Conservation (phyloP, 2,329 filamentous ascomycete species). For the Fusarium ramigenum region DNA sequence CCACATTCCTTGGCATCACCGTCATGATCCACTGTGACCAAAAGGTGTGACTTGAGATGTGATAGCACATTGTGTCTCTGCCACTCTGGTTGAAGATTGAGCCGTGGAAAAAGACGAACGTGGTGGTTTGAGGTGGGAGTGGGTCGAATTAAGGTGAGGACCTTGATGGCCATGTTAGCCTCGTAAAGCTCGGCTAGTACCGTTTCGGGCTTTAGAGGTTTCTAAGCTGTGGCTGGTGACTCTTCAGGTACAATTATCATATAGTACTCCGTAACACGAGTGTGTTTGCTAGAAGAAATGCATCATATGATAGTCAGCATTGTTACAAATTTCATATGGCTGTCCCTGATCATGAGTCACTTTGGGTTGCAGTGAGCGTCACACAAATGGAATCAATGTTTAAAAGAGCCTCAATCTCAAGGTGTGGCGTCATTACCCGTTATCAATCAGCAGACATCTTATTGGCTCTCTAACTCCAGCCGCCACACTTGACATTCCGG, state of each 20-base stretch:
- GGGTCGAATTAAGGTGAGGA: conserved; percentile 44
- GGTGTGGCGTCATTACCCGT: conserved; percentile 30
- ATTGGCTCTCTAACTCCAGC: conserved; percentile 26
- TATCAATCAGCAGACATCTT: neutral
- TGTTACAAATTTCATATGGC: rapidly evolving
- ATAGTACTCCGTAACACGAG: neutral
- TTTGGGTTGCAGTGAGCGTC: neutral
- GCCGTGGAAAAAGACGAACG: neutral
- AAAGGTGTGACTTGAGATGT: neutral
- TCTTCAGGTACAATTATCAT: neutral
- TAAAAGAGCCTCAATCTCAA: conserved; percentile 5
- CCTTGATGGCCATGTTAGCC: conserved; percentile 42
- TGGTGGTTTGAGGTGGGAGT: conserved; percentile 25
- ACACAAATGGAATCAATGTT: neutral
- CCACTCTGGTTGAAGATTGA: neutral
- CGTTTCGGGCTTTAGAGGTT: conserved; percentile 3
- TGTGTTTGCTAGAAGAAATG: neutral
- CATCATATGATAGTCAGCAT: neutral
- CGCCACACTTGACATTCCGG: conserved; percentile 34
- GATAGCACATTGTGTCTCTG: neutral
- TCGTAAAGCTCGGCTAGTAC: conserved; percentile 1
- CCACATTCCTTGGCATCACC: conserved; percentile 27
- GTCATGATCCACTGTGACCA: conserved; percentile 9
- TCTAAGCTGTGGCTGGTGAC: conserved; percentile 23
- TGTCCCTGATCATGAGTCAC: neutral